Percentiles rank a stretch among this genome's conserved stretches.
phyloP scores from a whole-genome alignment of 2,329 filamentous ascomycete genomes.

The Ophiostoma tasmaniense region DNA sequence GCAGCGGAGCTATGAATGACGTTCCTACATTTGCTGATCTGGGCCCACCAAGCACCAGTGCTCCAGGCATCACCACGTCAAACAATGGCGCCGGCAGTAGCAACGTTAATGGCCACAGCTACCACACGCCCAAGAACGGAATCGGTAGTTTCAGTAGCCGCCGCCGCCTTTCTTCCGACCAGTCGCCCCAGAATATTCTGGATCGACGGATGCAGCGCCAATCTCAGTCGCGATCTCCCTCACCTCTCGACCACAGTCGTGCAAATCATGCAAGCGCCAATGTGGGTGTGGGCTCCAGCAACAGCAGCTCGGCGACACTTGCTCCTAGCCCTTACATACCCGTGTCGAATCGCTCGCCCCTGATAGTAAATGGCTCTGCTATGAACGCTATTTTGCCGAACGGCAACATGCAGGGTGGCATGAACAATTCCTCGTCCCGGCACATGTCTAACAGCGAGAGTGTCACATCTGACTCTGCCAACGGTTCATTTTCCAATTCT shows the following conservation, averaged over 20 bases:
- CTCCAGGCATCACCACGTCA: not conserved
- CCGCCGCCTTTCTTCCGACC: conserved; percentile 44
- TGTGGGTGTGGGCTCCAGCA: conserved; percentile 18
- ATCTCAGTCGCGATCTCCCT: conserved; percentile 49
- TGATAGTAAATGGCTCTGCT: conserved; percentile 29
- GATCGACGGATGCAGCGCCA: conserved; percentile 45
- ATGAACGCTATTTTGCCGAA: conserved; percentile 20
- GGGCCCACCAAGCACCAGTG: conserved; percentile 22
- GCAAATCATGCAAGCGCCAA: conserved; percentile 34
- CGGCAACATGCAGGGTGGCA: not conserved
- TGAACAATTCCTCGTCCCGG: conserved; percentile 10
- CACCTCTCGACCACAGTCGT: conserved; percentile 44
- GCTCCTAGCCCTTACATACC: conserved; percentile 32
- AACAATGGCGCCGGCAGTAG: not conserved
- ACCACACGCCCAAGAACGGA: not conserved
- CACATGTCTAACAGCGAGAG: conserved; percentile 26
- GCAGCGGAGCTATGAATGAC: conserved; percentile 28
- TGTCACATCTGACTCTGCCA: conserved; percentile 18
- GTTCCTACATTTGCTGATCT: conserved; percentile 42
- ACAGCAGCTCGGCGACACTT: conserved; percentile 33
- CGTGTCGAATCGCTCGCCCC: conserved; percentile 24
- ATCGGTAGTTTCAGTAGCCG: conserved; percentile 22
- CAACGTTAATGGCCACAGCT: not conserved
- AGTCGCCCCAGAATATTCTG: conserved; percentile 44
- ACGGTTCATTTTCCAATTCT: conserved; percentile 14